phyloP scores from a whole-genome alignment of 306 rosid species.

The Rosa chinensis region DNA sequence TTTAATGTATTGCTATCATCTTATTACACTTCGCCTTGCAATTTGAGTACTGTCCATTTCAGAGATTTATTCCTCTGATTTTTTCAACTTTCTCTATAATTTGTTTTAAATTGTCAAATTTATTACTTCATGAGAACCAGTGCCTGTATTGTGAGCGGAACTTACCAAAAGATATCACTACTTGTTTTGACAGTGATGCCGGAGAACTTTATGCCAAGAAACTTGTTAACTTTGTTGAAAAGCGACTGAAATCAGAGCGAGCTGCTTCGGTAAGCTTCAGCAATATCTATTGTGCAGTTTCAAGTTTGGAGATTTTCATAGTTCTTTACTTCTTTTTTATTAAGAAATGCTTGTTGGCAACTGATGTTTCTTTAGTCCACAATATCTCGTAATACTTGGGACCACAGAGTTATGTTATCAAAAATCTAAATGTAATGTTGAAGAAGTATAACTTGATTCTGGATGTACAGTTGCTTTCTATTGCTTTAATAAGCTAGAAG shows the following conservation, averaged over 20 bases:
- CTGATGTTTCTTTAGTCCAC: neutral
- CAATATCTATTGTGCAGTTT: conserved; percentile 25
- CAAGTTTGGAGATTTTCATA: conserved; percentile 17
- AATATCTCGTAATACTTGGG: neutral
- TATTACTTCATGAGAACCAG: conserved; percentile 4
- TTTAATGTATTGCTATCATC: neutral
- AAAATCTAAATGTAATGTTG: neutral
- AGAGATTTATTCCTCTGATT: neutral
- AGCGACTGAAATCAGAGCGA: conserved; percentile 92
- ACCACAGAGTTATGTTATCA: neutral
- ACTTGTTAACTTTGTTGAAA: conserved; percentile 83
- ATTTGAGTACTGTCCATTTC: neutral
- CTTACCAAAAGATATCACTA: conserved; percentile 24
- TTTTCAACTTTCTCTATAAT: neutral
- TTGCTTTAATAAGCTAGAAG: neutral
- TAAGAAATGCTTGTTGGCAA: neutral
- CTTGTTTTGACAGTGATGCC: conserved; percentile 58
- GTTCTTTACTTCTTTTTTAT: neutral
- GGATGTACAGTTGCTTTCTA: neutral
- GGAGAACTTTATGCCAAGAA: conserved; percentile 86
- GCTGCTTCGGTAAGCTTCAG: conserved; percentile 90
- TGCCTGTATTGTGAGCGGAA: conserved; percentile 14
- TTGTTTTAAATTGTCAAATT: conserved; percentile 5
- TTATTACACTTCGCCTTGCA: neutral
- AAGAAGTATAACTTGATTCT: neutral